Evolutionary conservation across 1,139 yeast species (phyloP).

Genomic region (Hansenula anomala): DNA sequence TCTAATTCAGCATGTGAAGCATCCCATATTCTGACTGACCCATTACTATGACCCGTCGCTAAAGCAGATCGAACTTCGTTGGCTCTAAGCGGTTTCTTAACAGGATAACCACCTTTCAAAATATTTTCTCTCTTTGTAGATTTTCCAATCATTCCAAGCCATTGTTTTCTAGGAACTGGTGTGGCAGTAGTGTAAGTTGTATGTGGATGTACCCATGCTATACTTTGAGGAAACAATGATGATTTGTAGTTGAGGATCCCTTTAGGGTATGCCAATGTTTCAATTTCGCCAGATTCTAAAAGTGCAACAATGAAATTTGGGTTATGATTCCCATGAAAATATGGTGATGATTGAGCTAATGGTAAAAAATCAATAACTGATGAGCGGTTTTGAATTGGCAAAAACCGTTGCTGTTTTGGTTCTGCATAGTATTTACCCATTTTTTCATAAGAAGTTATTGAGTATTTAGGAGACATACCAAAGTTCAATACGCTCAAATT

Average conservation of each 20-base stretch:
- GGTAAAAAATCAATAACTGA: slow-evolving; percentile 44
- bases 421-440: slow-evolving; percentile 73
- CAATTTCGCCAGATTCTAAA: slow-evolving; percentile 54
- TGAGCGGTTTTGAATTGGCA: slow-evolving; percentile 44
- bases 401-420: slow-evolving; percentile 53
- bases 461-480: slow-evolving; percentile 75
- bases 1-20: slow-evolving; percentile 73
- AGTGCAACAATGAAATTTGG: slow-evolving; percentile 57
- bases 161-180: slow-evolving; percentile 57
- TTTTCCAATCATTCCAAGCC: slow-evolving; percentile 69
- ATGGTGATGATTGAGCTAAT: slow-evolving; percentile 53
- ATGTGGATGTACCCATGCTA: slow-evolving; percentile 77
- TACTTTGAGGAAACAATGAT: slow-evolving; percentile 68
- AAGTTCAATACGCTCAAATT: slow-evolving; percentile 66
- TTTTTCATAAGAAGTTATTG: slow-evolving; percentile 75
- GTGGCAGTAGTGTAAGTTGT: slow-evolving; percentile 50
- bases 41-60: slow-evolving; percentile 80
- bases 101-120: slow-evolving; percentile 77
- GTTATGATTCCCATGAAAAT: slow-evolving; percentile 66
- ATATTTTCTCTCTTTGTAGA: slow-evolving; percentile 37
- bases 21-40: slow-evolving; percentile 75
- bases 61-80: slow-evolving; percentile 60
- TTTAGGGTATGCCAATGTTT: slow-evolving; percentile 47
- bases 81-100: slow-evolving; percentile 47
- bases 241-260: slow-evolving; percentile 55